Conservation (phyloP, 352 stramenopile genomes). For the Phytopythium kandeliae region DNA sequence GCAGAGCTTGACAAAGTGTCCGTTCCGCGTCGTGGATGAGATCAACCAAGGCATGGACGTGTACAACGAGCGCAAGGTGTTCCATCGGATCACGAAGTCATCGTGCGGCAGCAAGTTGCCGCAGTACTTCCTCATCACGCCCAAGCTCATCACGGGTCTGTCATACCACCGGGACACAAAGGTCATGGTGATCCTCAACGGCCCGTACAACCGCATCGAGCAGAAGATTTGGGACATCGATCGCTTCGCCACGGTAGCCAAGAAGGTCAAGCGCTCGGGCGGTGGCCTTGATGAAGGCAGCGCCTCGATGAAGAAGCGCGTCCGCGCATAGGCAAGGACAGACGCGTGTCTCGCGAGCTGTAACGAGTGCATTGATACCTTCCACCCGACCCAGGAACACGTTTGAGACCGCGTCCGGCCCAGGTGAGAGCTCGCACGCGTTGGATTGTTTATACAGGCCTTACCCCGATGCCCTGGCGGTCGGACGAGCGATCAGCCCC, state of each 20-base stretch:
- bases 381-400: too few species aligned
- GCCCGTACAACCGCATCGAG: constrained; percentile 73
- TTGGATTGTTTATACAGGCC: neutral
- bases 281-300: neutral
- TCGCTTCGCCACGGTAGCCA: constrained; percentile 39
- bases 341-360: too few species aligned
- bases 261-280: constrained; percentile 26
- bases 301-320: constrained; percentile 17
- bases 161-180: constrained; percentile 84
- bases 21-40: constrained; percentile 86
- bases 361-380: too few species aligned
- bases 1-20: constrained; percentile 81
- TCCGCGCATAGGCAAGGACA: constrained; percentile 13
- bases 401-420: neutral
- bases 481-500: constrained; percentile 5
- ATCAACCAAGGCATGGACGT: constrained; percentile 90
- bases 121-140: constrained; percentile 88
- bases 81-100: constrained; percentile 84
- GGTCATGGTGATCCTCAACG: constrained; percentile 86
- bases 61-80: constrained; percentile 88
- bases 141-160: constrained; percentile 84
- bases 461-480: neutral
- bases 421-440: neutral
- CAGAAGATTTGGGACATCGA: constrained; percentile 70
- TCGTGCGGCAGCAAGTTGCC: constrained; percentile 82